Conservation (phyloP, 306 rosid species). For the Hylodesmum podocarpum region DNA sequence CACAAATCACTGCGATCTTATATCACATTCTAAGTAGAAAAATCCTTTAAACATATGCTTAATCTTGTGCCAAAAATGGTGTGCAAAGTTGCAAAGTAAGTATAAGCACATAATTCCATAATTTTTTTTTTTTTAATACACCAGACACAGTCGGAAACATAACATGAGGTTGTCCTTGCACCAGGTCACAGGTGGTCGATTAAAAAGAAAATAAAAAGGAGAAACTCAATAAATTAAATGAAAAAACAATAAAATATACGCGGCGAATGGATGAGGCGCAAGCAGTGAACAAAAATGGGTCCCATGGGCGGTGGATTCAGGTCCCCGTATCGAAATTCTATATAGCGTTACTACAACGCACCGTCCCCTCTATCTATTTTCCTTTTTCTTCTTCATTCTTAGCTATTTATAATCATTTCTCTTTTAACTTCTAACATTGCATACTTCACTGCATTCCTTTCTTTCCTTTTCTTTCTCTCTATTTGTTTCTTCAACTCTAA, state of each 20-base stretch:
- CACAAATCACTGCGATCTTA: too few species aligned
- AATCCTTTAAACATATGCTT: too few species aligned
- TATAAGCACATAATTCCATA: too few species aligned
- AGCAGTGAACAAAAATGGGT: slow-evolving; percentile 25
- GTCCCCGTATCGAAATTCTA: not conserved
- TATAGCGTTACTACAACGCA: slow-evolving; percentile 42
- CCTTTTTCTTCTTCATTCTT: not conserved
- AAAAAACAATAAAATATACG: not conserved
- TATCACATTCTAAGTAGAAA: too few species aligned
- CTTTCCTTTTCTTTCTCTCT: not conserved
- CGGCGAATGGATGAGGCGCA: slow-evolving; percentile 20
- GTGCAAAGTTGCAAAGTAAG: too few species aligned
- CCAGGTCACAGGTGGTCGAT: too few species aligned
- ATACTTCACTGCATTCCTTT: not conserved
- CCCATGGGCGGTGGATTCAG: slow-evolving; percentile 29
- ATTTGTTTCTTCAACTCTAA: slow-evolving; percentile 18
- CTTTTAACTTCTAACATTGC: not conserved
- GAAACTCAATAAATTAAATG: not conserved
- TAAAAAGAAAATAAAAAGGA: too few species aligned
- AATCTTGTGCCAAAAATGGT: too few species aligned
- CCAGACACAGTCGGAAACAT: too few species aligned
- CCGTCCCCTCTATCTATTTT: slow-evolving; percentile 31
- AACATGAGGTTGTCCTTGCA: too few species aligned
- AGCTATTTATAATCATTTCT: not conserved
- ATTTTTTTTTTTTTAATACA: too few species aligned